These are phyloP conservation scores for Pythium plurisporium DNA, from an alignment of 352 stramenopile species.

Conservation along the genomic window DNA sequence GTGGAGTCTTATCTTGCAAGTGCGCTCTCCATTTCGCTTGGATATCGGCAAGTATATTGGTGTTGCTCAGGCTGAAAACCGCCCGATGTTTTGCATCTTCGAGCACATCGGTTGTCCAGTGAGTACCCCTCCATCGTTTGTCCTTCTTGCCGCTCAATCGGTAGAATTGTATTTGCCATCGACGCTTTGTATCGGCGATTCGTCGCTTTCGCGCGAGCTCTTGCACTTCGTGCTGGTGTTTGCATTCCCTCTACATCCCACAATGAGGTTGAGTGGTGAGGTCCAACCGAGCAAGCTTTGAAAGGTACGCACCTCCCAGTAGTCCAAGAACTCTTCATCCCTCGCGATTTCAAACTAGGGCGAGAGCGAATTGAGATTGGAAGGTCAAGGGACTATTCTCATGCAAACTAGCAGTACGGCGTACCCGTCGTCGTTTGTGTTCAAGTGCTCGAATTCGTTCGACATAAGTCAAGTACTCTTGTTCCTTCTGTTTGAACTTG, in stretches of 20 bases:
- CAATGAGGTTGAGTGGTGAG: background rate
- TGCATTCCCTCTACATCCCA: conserved; percentile 52
- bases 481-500: conserved; percentile 52
- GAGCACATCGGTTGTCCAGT: conserved; percentile 43
- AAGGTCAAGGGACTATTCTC: background rate
- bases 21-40: conserved; percentile 47
- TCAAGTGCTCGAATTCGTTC: conserved; percentile 36
- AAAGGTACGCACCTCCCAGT: conserved; percentile 52
- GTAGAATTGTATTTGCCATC: conserved; percentile 48
- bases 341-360: conserved; percentile 63
- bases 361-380: background rate
- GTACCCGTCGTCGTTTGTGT: conserved; percentile 46
- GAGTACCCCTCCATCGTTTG: conserved; percentile 43
- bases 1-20: background rate
- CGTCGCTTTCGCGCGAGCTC: conserved; percentile 29
- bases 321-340: conserved; percentile 77
- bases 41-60: conserved; percentile 46
- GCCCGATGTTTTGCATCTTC: conserved; percentile 45
- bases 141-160: conserved; percentile 56
- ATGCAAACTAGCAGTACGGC: background rate
- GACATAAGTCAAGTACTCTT: conserved; percentile 30
- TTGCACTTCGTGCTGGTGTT: conserved; percentile 32
- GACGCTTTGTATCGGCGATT: conserved; percentile 46
- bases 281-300: background rate
- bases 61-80: conserved; percentile 44